These are phyloP conservation scores for Lecanosticta acicola DNA, from an alignment of 2,329 filamentous ascomycete species.

Conservation along the genomic window DNA sequence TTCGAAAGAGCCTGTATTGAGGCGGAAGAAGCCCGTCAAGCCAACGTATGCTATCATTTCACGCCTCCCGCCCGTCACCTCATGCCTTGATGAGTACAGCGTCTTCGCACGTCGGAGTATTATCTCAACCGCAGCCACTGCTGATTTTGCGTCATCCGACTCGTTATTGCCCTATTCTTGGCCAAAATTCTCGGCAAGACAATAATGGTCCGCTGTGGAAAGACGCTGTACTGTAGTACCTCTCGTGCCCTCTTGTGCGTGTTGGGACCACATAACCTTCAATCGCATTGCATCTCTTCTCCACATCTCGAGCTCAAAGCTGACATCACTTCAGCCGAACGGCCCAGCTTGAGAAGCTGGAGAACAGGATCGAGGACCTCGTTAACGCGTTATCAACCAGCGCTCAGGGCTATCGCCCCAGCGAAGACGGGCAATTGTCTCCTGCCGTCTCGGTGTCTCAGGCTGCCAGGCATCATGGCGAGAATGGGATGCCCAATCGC, in stretches of 20 bases:
- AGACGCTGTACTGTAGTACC: too few relatives aligned
- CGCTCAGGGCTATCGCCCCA: conserved; percentile 8
- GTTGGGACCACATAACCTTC: too few relatives aligned
- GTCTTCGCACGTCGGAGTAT: too few relatives aligned
- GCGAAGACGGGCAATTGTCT: conserved; percentile 19
- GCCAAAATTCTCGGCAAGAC: not conserved
- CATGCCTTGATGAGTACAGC: not conserved
- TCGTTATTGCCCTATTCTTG: not conserved
- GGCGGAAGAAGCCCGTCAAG: conserved; percentile 25
- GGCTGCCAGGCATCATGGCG: conserved; percentile 5
- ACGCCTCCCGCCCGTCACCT: not conserved
- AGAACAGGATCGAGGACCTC: conserved; percentile 31
- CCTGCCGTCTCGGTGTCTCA: conserved; percentile 18
- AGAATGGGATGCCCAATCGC: not conserved
- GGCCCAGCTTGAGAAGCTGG: conserved; percentile 32
- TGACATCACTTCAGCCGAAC: conserved; percentile 22
- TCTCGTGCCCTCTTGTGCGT: too few relatives aligned
- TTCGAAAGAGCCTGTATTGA: conserved; percentile 24
- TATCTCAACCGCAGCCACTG: too few relatives aligned
- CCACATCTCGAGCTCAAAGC: not conserved
- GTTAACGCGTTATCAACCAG: conserved; percentile 27
- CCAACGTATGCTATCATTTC: conserved; percentile 21
- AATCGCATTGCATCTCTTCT: not conserved
- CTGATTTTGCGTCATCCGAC: not conserved
- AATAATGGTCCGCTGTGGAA: not conserved